These are phyloP conservation scores for Cyamopsis tetragonoloba DNA, from an alignment of 306 rosid species.

Conservation along the genomic window DNA sequence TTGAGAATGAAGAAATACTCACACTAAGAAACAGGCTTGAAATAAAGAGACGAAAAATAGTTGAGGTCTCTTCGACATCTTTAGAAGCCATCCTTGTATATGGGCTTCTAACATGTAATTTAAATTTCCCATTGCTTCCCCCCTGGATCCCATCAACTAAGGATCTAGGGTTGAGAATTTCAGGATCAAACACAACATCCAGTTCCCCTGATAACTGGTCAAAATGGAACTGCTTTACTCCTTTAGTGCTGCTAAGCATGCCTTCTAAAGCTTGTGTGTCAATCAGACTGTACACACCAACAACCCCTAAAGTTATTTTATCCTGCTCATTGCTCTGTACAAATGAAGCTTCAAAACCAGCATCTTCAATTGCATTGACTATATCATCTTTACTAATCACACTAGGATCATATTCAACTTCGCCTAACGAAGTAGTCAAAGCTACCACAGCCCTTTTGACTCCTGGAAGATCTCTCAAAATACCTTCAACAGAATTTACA, in stretches of 20 bases:
- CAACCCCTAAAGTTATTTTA: conserved; percentile 59
- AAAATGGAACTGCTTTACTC: conserved; percentile 61
- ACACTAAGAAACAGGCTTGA: conserved; percentile 88
- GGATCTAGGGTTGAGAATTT: conserved; percentile 75
- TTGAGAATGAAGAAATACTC: conserved; percentile 37
- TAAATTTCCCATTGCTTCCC: conserved; percentile 64
- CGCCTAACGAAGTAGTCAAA: conserved; percentile 86
- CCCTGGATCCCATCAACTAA: conserved; percentile 75
- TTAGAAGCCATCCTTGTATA: conserved; percentile 78
- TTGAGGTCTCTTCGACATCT: conserved; percentile 59
- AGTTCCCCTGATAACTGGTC: conserved; percentile 58
- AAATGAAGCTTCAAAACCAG: conserved; percentile 87
- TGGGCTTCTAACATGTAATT: conserved; percentile 68
- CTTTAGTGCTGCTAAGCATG: conserved; percentile 59
- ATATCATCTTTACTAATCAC: conserved; percentile 74
- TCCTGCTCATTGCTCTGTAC: conserved; percentile 88
- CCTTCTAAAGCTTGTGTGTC: conserved; percentile 66
- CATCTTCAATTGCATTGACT: conserved; percentile 84
- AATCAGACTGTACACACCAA: conserved; percentile 55
- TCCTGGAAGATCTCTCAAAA: conserved; percentile 76
- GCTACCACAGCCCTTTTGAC: conserved; percentile 88
- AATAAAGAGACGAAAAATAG: conserved; percentile 72
- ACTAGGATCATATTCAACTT: conserved; percentile 84
- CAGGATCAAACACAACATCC: conserved; percentile 81
- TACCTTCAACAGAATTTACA: conserved; percentile 92